Percentiles rank a stretch among this genome's conserved stretches.
Conservation (phyloP, 1,284 basidiomycete genomes). For the Somion occarium region DNA sequence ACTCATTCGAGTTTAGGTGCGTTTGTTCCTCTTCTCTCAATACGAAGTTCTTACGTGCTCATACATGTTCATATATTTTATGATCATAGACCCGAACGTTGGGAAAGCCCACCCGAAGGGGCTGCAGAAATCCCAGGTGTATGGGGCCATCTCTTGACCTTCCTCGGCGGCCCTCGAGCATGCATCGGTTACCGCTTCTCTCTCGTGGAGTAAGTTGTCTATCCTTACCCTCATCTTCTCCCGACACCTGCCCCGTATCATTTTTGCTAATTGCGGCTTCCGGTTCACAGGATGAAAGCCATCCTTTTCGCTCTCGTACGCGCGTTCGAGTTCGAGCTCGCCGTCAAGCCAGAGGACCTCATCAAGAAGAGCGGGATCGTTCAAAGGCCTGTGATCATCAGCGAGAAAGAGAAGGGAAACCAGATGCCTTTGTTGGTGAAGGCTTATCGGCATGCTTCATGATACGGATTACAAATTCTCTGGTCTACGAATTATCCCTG, state of each 20-base stretch:
- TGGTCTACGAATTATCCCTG: no score
- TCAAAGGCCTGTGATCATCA: slow-evolving; percentile 15
- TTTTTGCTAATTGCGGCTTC: slow-evolving; percentile 26
- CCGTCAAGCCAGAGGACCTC: slow-evolving; percentile 31
- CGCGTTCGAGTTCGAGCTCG: slow-evolving; percentile 51
- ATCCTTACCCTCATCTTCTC: not conserved
- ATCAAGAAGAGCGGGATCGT: slow-evolving; percentile 16
- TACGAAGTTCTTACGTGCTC: not conserved
- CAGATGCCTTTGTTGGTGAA: slow-evolving; percentile 20
- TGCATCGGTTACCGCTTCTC: slow-evolving; percentile 47
- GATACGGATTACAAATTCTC: no score
- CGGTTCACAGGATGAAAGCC: slow-evolving; percentile 51
- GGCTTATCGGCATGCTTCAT: slow-evolving; percentile 8
- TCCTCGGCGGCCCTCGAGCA: slow-evolving; percentile 50
- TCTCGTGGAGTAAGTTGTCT: slow-evolving; percentile 9
- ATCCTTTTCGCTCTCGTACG: slow-evolving; percentile 55
- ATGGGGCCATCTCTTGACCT: slow-evolving; percentile 50
- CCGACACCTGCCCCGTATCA: no score
- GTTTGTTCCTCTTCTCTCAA: not conserved
- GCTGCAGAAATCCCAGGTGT: slow-evolving; percentile 45
- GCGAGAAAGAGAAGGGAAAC: slow-evolving; percentile 11
- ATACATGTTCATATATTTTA: no score
- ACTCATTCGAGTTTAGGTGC: slow-evolving; percentile 45
- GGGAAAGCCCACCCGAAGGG: slow-evolving; percentile 41
- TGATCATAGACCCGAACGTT: slow-evolving; percentile 47